phyloP scores from a whole-genome alignment of 2,329 filamentous ascomycete genomes.

The Ophiostoma angusticollis region DNA sequence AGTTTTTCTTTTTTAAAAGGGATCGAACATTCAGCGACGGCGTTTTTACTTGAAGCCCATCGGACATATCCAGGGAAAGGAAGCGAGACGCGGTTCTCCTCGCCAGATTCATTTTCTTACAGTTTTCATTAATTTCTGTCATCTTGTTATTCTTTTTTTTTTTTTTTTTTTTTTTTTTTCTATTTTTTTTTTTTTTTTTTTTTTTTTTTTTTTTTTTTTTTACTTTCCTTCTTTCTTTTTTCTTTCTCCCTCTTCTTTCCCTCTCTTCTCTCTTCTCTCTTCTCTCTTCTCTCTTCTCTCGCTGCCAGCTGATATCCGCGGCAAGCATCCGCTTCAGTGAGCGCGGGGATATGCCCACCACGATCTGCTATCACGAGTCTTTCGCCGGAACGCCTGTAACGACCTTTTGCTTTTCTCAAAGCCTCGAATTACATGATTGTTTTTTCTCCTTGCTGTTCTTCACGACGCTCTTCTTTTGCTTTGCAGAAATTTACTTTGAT shows the following conservation, averaged over 20 bases:
- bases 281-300: not conserved
- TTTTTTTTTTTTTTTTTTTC: constrained; percentile 1
- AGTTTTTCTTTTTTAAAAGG: constrained; percentile 9
- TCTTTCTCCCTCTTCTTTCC: not conserved
- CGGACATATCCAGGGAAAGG: constrained; percentile 6
- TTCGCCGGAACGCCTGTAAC: too few species aligned
- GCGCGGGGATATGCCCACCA: too few species aligned
- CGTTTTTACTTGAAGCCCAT: constrained; percentile 12
- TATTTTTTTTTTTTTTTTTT: not conserved
- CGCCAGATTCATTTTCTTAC: constrained; percentile 8
- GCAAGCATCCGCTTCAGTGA: too few species aligned
- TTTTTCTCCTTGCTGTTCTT: too few species aligned
- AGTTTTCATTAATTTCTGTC: constrained; percentile 3
- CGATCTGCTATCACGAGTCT: too few species aligned
- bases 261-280: not conserved
- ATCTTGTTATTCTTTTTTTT: constrained; percentile 4
- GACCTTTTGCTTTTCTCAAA: too few species aligned
- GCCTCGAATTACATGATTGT: too few species aligned
- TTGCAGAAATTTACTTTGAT: too few species aligned
- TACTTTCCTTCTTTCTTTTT: not conserved
- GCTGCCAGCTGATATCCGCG: too few species aligned
- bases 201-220: constrained; percentile 1
- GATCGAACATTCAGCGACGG: constrained; percentile 20
- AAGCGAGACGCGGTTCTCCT: constrained; percentile 1
- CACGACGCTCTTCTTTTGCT: too few species aligned